Conservation (phyloP, 1,284 basidiomycete species). For the Somion occarium region DNA sequence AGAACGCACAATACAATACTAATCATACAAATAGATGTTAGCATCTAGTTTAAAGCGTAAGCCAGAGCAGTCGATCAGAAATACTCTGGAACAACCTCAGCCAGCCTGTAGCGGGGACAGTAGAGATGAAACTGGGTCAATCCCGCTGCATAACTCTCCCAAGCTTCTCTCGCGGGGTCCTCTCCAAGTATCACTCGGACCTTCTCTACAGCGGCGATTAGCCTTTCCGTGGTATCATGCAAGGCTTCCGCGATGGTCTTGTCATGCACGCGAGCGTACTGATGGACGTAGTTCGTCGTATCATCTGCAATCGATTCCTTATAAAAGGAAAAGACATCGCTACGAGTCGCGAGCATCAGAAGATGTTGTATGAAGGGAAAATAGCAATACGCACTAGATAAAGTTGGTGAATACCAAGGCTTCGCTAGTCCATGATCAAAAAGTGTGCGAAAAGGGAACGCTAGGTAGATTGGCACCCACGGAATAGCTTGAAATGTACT, state of each 20-base stretch:
- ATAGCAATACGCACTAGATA: not conserved
- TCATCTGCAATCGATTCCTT: conserved; percentile 1
- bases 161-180: not conserved
- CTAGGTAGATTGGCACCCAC: not conserved
- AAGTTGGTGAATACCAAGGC: not conserved
- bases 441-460: not conserved
- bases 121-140: conserved; percentile 3
- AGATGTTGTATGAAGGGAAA: not conserved
- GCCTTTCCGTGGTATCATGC: not conserved
- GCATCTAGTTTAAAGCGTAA: too few relatives aligned
- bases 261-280: not conserved
- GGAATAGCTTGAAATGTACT: conserved; percentile 5
- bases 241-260: not conserved
- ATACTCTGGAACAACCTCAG: conserved; percentile 3
- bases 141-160: not conserved
- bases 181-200: not conserved
- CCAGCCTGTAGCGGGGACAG: conserved; percentile 2
- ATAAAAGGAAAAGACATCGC: conserved; percentile 5
- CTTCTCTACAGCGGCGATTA: not conserved
- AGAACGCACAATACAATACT: too few relatives aligned
- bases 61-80: too few relatives aligned
- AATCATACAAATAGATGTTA: too few relatives aligned
- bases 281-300: conserved; percentile 1
- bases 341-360: not conserved
- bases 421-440: not conserved